These are phyloP conservation scores for Russula compacta DNA, from an alignment of 768 basidiomycete genomes.

Conservation along the genomic window DNA sequence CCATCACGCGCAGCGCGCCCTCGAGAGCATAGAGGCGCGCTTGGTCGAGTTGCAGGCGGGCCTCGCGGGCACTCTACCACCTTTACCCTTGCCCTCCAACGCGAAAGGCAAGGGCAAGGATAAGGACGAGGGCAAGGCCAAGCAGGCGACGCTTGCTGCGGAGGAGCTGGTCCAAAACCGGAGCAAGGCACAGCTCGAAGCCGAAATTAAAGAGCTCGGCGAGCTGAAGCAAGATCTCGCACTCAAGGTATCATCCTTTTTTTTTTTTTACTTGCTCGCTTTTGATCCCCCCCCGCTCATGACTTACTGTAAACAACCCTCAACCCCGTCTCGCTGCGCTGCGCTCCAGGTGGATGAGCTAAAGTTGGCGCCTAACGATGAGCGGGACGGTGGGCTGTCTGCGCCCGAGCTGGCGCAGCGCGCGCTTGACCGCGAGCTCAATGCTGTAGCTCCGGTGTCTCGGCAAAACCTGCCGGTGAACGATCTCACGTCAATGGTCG, in stretches of 20 bases:
- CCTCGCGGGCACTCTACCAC: constrained; percentile 31
- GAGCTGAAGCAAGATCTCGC: constrained; percentile 75
- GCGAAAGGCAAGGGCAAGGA: constrained; percentile 64
- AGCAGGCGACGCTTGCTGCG: constrained; percentile 28
- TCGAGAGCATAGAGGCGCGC: constrained; percentile 67
- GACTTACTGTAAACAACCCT: background rate
- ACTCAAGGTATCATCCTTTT: constrained; percentile 69
- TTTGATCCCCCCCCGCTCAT: background rate
- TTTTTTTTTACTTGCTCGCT: too few species aligned
- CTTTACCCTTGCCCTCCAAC: constrained; percentile 25
- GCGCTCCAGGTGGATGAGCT: constrained; percentile 74
- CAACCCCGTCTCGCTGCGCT: too few species aligned
- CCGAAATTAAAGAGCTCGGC: constrained; percentile 70
- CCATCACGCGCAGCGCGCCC: constrained; percentile 66
- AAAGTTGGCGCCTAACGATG: constrained; percentile 66
- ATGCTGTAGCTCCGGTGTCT: constrained; percentile 29
- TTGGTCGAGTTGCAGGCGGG: constrained; percentile 49
- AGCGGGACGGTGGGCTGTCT: constrained; percentile 30
- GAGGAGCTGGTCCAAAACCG: constrained; percentile 56
- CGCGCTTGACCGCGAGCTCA: constrained; percentile 65
- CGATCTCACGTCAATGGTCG: constrained; percentile 77
- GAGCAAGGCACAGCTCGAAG: constrained; percentile 64
- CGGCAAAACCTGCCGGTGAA: constrained; percentile 44
- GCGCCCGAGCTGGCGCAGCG: constrained; percentile 66
- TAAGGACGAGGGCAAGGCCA: constrained; percentile 38